Evolutionary conservation across 371 early-diverging fungal genomes (phyloP).

Genomic region (Fennellomyces sp.): DNA sequence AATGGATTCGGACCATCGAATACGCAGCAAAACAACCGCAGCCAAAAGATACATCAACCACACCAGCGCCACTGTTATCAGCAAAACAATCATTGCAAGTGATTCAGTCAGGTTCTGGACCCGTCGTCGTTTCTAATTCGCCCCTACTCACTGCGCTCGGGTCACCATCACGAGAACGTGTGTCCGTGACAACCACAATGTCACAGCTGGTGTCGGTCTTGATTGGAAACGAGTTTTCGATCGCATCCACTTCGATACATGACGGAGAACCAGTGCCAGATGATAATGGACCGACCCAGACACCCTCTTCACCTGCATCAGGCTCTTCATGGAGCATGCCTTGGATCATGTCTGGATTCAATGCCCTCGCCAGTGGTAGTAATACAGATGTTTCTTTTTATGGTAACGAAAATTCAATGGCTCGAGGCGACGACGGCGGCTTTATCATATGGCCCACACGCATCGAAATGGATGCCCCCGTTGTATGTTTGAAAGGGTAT

Average conservation of each 20-base stretch:
- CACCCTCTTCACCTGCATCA: constrained; percentile 3
- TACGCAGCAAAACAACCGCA: constrained; percentile 17
- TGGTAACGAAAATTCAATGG: background rate
- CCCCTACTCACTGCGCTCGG: constrained; percentile 5
- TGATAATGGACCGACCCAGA: background rate
- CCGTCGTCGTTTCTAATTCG: constrained; percentile 1
- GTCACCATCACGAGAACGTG: background rate
- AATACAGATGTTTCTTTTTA: constrained; percentile 12
- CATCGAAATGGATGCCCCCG: constrained; percentile 27
- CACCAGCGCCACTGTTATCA: constrained; percentile 18
- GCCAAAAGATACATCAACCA: background rate
- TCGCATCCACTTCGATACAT: background rate
- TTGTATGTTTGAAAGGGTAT: constrained; percentile 28
- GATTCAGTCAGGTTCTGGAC: background rate
- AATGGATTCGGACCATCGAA: constrained; percentile 65
- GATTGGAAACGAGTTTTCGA: background rate
- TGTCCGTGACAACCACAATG: background rate
- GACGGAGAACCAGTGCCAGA: background rate
- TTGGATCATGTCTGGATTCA: constrained; percentile 41
- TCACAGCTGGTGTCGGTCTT: constrained; percentile 2
- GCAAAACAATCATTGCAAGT: constrained; percentile 4
- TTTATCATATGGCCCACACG: constrained; percentile 41
- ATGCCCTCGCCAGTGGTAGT: constrained; percentile 17
- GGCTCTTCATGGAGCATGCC: constrained; percentile 45
- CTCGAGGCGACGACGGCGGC: constrained; percentile 4